A percentile compares a stretch with the other conserved stretches of the same genome.
phyloP scores from a whole-genome alignment of 2,329 filamentous ascomycete species.

The Acrodontium crateriforme region DNA sequence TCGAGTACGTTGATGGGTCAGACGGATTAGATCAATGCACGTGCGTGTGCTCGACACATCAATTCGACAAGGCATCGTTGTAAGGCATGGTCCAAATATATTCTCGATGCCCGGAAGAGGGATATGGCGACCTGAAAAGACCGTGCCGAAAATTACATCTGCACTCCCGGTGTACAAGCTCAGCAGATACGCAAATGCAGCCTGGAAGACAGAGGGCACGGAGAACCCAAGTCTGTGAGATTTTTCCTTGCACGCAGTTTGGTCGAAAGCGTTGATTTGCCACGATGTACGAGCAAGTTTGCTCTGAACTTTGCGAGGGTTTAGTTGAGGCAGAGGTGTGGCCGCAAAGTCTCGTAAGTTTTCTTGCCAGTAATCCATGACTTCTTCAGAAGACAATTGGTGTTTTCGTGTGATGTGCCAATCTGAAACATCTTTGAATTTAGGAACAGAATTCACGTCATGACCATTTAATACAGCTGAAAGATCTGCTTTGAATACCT shows the following conservation, averaged over 20 bases:
- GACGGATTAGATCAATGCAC: constrained; percentile 47
- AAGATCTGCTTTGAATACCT: constrained; percentile 58
- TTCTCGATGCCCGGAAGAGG: constrained; percentile 55
- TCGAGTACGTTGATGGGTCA: constrained; percentile 52
- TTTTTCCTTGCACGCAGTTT: constrained; percentile 4
- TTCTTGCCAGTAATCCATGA: constrained; percentile 55
- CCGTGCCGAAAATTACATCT: constrained; percentile 62
- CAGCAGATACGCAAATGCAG: constrained; percentile 53
- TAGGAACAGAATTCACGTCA: constrained; percentile 30
- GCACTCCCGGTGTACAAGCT: constrained; percentile 46
- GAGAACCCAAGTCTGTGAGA: constrained; percentile 32
- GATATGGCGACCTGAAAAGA: constrained; percentile 70
- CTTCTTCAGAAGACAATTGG: constrained; percentile 22
- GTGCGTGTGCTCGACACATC: constrained; percentile 39
- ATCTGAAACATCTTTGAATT: constrained; percentile 47
- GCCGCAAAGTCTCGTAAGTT: constrained; percentile 46
- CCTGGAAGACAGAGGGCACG: constrained; percentile 62
- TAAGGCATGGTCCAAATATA: constrained; percentile 67
- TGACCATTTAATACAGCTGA: constrained; percentile 32
- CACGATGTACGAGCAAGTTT: constrained; percentile 12
- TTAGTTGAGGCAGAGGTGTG: constrained; percentile 45
- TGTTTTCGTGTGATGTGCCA: constrained; percentile 27
- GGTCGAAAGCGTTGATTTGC: constrained; percentile 6
- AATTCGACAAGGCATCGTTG: constrained; percentile 59
- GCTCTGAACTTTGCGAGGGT: constrained; percentile 20